These are phyloP conservation scores for Ophiostoma himal-ulmi DNA, from an alignment of 2,329 filamentous ascomycete species.

Conservation along the genomic window DNA sequence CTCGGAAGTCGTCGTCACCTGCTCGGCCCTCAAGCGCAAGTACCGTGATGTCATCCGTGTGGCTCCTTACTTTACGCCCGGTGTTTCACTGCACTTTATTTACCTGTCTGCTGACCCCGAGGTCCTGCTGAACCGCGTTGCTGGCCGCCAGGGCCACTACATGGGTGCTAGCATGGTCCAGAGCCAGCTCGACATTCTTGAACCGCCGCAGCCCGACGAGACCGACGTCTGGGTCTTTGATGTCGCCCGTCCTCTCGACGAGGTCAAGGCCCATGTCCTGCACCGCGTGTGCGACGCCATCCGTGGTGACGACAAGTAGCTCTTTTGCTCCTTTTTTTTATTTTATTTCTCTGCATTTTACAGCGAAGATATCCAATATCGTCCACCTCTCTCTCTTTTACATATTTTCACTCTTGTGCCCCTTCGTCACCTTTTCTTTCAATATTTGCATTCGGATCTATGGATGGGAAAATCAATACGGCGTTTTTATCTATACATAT, in stretches of 20 bases:
- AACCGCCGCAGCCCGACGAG: conserved; percentile 68
- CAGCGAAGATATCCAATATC: conserved; percentile 4
- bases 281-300: conserved; percentile 44
- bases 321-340: no score
- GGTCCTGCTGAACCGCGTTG: conserved; percentile 69
- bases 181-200: conserved; percentile 84
- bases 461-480: conserved; percentile 12
- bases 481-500: conserved; percentile 6
- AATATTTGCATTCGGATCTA: conserved; percentile 13
- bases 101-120: conserved; percentile 77
- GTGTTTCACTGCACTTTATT: conserved; percentile 82
- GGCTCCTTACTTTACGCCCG: conserved; percentile 66
- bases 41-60: conserved; percentile 89
- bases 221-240: conserved; percentile 67
- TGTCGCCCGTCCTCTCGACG: conserved; percentile 52
- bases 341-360: not conserved
- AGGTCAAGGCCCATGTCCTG: conserved; percentile 57
- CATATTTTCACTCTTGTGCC: not conserved
- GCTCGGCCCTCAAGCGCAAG: conserved; percentile 92
- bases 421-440: not conserved
- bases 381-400: not conserved
- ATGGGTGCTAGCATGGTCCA: conserved; percentile 96
- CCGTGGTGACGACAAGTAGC: conserved; percentile 14
- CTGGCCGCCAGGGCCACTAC: conserved; percentile 73
- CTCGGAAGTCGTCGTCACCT: conserved; percentile 84